Percentiles rank a stretch among this genome's conserved stretches.
These are phyloP conservation scores for Physaria fendleri DNA, from an alignment of 345 rosid species.

Conservation along the genomic window DNA sequence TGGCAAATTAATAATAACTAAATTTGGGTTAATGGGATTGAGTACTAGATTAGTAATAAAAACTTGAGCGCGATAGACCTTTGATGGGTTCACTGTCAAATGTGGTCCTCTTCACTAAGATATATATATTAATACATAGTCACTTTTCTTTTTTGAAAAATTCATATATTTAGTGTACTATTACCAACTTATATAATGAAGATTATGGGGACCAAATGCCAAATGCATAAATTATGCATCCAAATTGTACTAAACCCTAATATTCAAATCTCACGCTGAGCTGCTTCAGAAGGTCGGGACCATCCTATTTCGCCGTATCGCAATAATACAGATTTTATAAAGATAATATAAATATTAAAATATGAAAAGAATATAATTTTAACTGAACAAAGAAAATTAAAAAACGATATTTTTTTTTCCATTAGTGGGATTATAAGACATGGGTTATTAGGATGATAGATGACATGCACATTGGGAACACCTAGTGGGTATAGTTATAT, in stretches of 20 bases:
- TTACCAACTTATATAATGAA: slow-evolving; percentile 21
- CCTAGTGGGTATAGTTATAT: background rate
- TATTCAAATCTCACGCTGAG: slow-evolving; percentile 33
- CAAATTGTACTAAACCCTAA: slow-evolving; percentile 31
- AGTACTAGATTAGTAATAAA: slow-evolving; percentile 23
- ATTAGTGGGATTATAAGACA: slow-evolving; percentile 10
- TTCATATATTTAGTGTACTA: slow-evolving; percentile 16
- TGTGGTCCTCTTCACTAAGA: slow-evolving; percentile 12
- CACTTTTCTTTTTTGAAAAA: slow-evolving; percentile 1
- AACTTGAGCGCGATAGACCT: slow-evolving; percentile 29
- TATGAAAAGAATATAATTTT: background rate
- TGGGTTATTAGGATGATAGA: slow-evolving; percentile 15
- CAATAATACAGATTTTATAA: too few species aligned
- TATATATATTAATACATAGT: background rate
- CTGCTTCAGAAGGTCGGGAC: slow-evolving; percentile 22
- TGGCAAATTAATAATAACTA: background rate
- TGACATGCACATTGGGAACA: slow-evolving; percentile 20
- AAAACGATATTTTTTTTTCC: background rate
- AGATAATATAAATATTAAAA: background rate
- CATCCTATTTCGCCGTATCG: slow-evolving; percentile 21
- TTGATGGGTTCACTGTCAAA: slow-evolving; percentile 27
- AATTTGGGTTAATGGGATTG: slow-evolving; percentile 16
- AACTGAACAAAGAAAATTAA: background rate
- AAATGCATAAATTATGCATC: slow-evolving; percentile 25
- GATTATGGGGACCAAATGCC: slow-evolving; percentile 31